These are phyloP conservation scores for Stygiomarasmius scandens DNA, from an alignment of 1,284 basidiomycete species.

Conservation along the genomic window DNA sequence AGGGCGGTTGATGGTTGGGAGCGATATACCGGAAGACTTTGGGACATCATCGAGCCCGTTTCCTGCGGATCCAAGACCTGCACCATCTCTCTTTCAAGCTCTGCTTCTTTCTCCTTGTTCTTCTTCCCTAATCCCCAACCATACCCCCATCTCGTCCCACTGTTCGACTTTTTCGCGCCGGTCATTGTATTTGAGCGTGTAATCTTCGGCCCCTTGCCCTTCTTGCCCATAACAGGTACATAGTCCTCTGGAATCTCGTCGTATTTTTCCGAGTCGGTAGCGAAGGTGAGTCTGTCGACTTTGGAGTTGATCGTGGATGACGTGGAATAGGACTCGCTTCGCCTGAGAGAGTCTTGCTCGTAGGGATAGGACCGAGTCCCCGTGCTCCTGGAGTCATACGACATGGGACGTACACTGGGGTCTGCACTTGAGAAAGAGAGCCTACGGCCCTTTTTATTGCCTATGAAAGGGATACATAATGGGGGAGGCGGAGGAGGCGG, in stretches of 20 bases:
- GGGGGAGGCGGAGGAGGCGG: constrained; percentile 53
- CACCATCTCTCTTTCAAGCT: constrained; percentile 38
- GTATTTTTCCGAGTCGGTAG: constrained; percentile 61
- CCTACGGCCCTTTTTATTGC: constrained; percentile 44
- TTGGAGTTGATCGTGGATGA: constrained; percentile 5
- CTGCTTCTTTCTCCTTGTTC: constrained; percentile 51
- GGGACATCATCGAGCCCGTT: constrained; percentile 27
- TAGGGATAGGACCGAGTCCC: not conserved
- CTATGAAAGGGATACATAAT: constrained; percentile 56
- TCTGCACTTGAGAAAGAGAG: constrained; percentile 43
- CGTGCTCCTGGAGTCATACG: constrained; percentile 17
- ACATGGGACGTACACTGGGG: constrained; percentile 21
- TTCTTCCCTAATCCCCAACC: constrained; percentile 69
- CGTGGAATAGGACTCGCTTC: constrained; percentile 12
- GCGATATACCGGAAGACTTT: constrained; percentile 44
- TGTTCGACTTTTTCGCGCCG: constrained; percentile 41
- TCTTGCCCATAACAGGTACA: constrained; percentile 7
- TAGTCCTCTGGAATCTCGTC: constrained; percentile 37
- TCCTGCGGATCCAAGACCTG: constrained; percentile 24
- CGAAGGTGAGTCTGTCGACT: constrained; percentile 43
- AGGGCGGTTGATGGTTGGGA: constrained; percentile 40
- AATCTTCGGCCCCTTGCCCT: constrained; percentile 35
- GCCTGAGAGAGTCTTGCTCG: constrained; percentile 1
- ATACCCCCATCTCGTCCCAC: constrained; percentile 58
- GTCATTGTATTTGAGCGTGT: constrained; percentile 58